Conservation (phyloP, 1,139 yeast species). For the Groenewaldozyma auringiensis region DNA sequence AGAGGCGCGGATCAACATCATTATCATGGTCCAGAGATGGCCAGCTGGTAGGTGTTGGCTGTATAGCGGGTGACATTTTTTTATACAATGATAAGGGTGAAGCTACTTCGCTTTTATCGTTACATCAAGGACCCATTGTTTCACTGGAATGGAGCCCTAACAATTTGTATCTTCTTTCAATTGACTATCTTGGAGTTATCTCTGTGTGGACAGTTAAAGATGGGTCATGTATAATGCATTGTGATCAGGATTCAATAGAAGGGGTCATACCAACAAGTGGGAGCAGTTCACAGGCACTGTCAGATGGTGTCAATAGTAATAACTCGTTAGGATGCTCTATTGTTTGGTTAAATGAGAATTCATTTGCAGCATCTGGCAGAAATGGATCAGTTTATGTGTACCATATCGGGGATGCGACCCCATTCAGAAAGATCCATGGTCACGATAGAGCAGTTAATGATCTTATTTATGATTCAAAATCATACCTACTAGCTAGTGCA, state of each 20-base stretch:
- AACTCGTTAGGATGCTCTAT: slow-evolving; percentile 41
- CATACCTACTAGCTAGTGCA: slow-evolving; percentile 58
- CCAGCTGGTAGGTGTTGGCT: slow-evolving; percentile 26
- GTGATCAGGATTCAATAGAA: background rate
- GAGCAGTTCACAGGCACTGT: background rate
- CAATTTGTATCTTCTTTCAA: slow-evolving; percentile 35
- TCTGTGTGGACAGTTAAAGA: slow-evolving; percentile 41
- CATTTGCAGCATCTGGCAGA: slow-evolving; percentile 62
- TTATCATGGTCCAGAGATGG: slow-evolving; percentile 28
- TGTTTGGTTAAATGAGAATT: slow-evolving; percentile 66
- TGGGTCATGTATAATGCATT: background rate
- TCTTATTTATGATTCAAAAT: slow-evolving; percentile 44
- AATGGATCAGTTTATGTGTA: slow-evolving; percentile 52
- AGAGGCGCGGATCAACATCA: slow-evolving; percentile 26
- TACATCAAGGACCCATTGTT: slow-evolving; percentile 48
- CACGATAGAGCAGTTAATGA: slow-evolving; percentile 57
- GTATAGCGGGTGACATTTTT: slow-evolving; percentile 28
- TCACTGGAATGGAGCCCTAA: slow-evolving; percentile 44
- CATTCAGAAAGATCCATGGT: slow-evolving; percentile 60
- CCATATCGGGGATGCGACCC: slow-evolving; percentile 42
- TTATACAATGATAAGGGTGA: slow-evolving; percentile 29
- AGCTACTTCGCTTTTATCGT: slow-evolving; percentile 49
- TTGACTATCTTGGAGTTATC: slow-evolving; percentile 37
- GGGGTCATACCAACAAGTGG: background rate
- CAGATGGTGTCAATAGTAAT: background rate